Evolutionary conservation across 306 rosid species (phyloP), one percentile per base, ranked within the genome.

Genomic region (Begonia masoniana): DNA sequence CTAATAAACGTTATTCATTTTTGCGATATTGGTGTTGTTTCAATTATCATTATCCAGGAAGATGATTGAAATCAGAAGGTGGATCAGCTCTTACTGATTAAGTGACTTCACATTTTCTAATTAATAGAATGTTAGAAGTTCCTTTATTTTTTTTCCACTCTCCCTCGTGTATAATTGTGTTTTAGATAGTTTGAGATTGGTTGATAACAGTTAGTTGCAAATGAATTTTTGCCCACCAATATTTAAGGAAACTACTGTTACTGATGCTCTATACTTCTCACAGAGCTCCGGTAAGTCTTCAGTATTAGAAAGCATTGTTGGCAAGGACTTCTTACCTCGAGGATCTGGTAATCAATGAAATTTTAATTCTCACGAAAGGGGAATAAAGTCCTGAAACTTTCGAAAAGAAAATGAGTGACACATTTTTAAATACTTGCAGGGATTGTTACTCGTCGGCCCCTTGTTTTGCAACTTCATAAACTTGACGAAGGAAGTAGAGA

Each of bases 201-300:
- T 45, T 45, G 9, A 45, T 45, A 45, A 45, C 49, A 45, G 49
- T 13, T 39, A 52, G 10, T 19, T 52, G 7, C 41, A 16, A 13
- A 43, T 43, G 58, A 23, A 45, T 51, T 48, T 47, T 12, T 54
- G 19, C 42, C 57, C 65, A 50, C 52, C 2, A 43, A 42, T 21
- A 59, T 31, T 31, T 31, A 52, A 43, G 50, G 10, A 52, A 24
- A 55, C 10, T 13, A 51, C 63, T 13, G 50, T 55, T 62, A 13
- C 47, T 57, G 13, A 61, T 52, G 10, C 57, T 47, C 50, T 57
- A 24, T 61, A 52, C 71, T 68, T 47, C 13, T 15, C 48, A 51
- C 79, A 88, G 97, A 88, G 95, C 36, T 88, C 97, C 6, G 97
- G 97, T 13, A 88, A 88, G 68, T 88, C 97, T 51, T 88, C 97